Evolutionary conservation across 2,329 filamentous ascomycete genomes (phyloP).

Genomic region (Fusarium anthophilum): DNA sequence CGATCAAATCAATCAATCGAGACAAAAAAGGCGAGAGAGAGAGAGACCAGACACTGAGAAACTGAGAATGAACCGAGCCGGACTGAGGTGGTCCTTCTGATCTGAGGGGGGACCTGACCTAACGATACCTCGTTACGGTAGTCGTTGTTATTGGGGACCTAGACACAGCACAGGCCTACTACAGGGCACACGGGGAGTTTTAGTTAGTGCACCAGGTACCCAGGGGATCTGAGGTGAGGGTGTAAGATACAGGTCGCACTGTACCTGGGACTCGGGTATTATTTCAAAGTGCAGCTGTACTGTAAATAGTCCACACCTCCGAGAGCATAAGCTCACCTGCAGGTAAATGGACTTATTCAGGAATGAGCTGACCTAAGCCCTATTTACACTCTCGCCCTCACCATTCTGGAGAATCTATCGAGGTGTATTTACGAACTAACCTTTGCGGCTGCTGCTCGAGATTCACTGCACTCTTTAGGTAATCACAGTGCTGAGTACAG

Average conservation of each 20-base stretch:
- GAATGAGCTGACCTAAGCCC: slow-evolving; percentile 29
- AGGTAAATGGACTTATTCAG: slow-evolving; percentile 4
- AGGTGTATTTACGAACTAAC: background rate
- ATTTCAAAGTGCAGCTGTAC: background rate
- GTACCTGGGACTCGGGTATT: background rate
- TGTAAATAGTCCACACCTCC: slow-evolving; percentile 29
- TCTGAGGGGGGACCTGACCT: slow-evolving; percentile 24
- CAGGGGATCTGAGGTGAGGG: background rate
- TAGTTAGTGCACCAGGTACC: slow-evolving; percentile 28
- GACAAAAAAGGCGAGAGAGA: slow-evolving; percentile 1
- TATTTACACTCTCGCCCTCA: background rate
- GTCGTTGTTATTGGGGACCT: slow-evolving; percentile 30
- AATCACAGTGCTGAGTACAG: slow-evolving; percentile 23
- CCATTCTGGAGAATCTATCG: background rate
- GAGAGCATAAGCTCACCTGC: slow-evolving; percentile 32
- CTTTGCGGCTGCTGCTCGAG: background rate
- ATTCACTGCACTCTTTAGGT: background rate
- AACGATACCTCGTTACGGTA: slow-evolving; percentile 24
- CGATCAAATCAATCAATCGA: slow-evolving; percentile 23
- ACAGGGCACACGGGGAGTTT: slow-evolving; percentile 32
- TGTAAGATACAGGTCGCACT: slow-evolving; percentile 3
- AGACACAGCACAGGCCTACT: slow-evolving; percentile 29
- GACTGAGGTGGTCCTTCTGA: slow-evolving; percentile 27
- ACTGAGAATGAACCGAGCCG: background rate
- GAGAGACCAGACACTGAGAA: slow-evolving; percentile 4